Evolutionary conservation across 2,329 filamentous ascomycete species (phyloP).

Genomic region (Claviceps pazoutovae): DNA sequence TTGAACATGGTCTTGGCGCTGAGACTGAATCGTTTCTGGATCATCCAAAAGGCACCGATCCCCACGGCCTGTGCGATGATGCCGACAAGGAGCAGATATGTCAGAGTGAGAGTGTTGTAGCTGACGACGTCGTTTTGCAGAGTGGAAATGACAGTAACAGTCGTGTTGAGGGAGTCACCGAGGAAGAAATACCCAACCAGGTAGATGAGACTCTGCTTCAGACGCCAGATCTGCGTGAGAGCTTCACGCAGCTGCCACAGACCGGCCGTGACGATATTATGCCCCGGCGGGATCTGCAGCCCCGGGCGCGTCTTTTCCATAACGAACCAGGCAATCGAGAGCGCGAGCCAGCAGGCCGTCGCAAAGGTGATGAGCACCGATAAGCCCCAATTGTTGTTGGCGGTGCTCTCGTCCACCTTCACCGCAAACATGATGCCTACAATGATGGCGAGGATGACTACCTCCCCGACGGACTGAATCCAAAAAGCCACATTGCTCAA

Average conservation of each 20-base stretch:
- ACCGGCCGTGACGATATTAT: conserved; percentile 41
- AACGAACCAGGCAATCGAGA: conserved; percentile 54
- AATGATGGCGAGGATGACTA: conserved; percentile 49
- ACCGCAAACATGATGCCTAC: conserved; percentile 50
- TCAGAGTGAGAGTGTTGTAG: conserved; percentile 50
- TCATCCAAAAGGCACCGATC: conserved; percentile 46
- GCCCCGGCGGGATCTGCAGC: conserved; percentile 22
- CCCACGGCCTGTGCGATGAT: conserved; percentile 49
- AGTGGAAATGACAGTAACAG: conserved; percentile 52
- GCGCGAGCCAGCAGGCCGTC: conserved; percentile 47
- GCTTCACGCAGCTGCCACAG: conserved; percentile 49
- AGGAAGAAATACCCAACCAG: conserved; percentile 54
- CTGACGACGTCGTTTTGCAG: conserved; percentile 51
- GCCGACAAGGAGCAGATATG: conserved; percentile 52
- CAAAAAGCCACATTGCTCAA: conserved; percentile 52
- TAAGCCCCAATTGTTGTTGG: conserved; percentile 53
- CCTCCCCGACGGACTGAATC: conserved; percentile 46
- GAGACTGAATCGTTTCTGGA: conserved; percentile 45
- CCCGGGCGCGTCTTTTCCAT: conserved; percentile 51
- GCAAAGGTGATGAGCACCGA: conserved; percentile 52
- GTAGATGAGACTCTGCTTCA: conserved; percentile 53
- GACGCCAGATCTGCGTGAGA: conserved; percentile 43
- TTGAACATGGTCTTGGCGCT: conserved; percentile 58
- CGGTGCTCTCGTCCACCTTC: conserved; percentile 41
- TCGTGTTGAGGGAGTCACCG: conserved; percentile 57